A percentile compares a stretch with the other conserved stretches of the same genome.
phyloP scores from a whole-genome alignment of 768 basidiomycete species.

The Mycena vulgaris region DNA sequence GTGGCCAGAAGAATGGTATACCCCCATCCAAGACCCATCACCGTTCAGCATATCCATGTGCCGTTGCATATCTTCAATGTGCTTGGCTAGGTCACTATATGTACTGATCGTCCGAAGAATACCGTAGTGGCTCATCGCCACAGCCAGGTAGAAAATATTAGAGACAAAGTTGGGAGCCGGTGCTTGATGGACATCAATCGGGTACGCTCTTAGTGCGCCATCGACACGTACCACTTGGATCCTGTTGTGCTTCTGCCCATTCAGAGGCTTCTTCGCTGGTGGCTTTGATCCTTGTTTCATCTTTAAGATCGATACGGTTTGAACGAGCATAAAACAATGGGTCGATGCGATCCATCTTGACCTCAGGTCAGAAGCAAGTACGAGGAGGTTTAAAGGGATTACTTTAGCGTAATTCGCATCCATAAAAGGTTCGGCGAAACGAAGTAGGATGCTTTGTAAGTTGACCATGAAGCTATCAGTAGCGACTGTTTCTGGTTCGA shows the following conservation, averaged over 20 bases:
- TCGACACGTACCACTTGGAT: slow-evolving; percentile 56
- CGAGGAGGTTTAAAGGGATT: neutral
- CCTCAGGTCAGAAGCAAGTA: slow-evolving; percentile 12
- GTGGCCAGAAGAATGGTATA: slow-evolving; percentile 53
- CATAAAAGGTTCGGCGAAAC: slow-evolving; percentile 95
- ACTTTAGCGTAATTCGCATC: slow-evolving; percentile 93
- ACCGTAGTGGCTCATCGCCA: slow-evolving; percentile 92
- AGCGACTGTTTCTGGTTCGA: slow-evolving; percentile 89
- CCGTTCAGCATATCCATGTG: slow-evolving; percentile 84
- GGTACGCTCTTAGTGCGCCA: neutral
- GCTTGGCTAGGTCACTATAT: slow-evolving; percentile 80
- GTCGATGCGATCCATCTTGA: slow-evolving; percentile 93
- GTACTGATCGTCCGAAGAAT: slow-evolving; percentile 85
- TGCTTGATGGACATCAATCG: slow-evolving; percentile 51
- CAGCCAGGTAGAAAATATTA: slow-evolving; percentile 91
- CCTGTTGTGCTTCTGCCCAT: slow-evolving; percentile 73
- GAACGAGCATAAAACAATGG: slow-evolving; percentile 83
- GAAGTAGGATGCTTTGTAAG: slow-evolving; percentile 83
- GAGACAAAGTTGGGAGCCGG: slow-evolving; percentile 92
- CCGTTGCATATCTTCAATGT: slow-evolving; percentile 82
- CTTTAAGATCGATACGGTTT: slow-evolving; percentile 79
- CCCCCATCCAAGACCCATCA: slow-evolving; percentile 88
- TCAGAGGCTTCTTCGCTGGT: slow-evolving; percentile 87
- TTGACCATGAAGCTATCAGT: slow-evolving; percentile 96
- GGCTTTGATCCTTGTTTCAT: slow-evolving; percentile 95